These are phyloP conservation scores for Penicillium sp. DNA, from an alignment of 2,329 filamentous ascomycete genomes.

Conservation along the genomic window DNA sequence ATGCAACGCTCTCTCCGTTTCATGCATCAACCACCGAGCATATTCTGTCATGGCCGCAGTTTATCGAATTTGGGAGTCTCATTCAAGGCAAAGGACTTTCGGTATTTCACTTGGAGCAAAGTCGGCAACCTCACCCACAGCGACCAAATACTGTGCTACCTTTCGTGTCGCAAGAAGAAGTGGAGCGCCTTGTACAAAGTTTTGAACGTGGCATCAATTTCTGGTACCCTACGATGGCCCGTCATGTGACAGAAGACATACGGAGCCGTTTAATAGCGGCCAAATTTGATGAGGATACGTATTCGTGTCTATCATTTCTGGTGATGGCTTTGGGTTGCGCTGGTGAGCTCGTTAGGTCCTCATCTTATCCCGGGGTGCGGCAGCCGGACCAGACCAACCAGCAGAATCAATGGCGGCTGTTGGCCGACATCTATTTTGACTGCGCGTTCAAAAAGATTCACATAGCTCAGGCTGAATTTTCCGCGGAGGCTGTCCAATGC, in stretches of 20 bases:
- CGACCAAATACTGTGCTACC: slow-evolving; percentile 30
- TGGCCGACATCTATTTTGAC: slow-evolving; percentile 44
- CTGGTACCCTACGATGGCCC: slow-evolving; percentile 49
- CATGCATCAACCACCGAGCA: slow-evolving; percentile 49
- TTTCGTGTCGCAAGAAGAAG: slow-evolving; percentile 39
- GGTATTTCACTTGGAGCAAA: slow-evolving; percentile 47
- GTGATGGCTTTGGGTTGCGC: slow-evolving; percentile 47
- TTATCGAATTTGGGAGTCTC: slow-evolving; percentile 42
- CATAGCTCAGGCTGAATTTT: slow-evolving; percentile 44
- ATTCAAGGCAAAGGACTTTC: slow-evolving; percentile 39
- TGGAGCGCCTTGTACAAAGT: slow-evolving; percentile 38
- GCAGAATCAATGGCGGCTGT: slow-evolving; percentile 28
- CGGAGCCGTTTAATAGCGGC: slow-evolving; percentile 30
- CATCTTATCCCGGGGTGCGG: slow-evolving; percentile 14
- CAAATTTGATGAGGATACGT: slow-evolving; percentile 34
- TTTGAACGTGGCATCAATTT: slow-evolving; percentile 48
- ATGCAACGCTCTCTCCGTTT: slow-evolving; percentile 47
- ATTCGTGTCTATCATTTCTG: slow-evolving; percentile 42
- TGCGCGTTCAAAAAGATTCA: slow-evolving; percentile 44
- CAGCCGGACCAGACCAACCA: slow-evolving; percentile 27
- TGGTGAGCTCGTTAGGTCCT: slow-evolving; percentile 35
- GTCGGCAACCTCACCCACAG: slow-evolving; percentile 32
- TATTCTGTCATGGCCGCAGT: slow-evolving; percentile 49
- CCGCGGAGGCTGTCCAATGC: slow-evolving; percentile 45
- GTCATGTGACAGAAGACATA: slow-evolving; percentile 32